These are phyloP conservation scores for Naganishia onofrii DNA, from an alignment of 768 basidiomycete species.

Conservation along the genomic window DNA sequence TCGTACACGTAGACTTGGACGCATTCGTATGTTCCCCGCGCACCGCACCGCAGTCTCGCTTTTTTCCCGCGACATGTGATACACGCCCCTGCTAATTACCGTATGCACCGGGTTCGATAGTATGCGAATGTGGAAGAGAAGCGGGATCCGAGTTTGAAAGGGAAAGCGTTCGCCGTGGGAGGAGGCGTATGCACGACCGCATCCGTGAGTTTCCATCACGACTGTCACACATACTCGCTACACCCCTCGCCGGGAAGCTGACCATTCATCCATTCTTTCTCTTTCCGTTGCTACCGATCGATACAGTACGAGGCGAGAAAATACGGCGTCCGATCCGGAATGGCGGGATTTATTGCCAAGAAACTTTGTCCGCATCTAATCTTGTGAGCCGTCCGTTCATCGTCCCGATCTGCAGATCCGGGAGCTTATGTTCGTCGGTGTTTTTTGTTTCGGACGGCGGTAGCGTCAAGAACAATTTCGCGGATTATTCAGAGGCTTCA, in stretches of 20 bases:
- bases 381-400: slow-evolving; percentile 53
- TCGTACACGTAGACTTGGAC: slow-evolving; percentile 96
- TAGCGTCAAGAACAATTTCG: slow-evolving; percentile 43
- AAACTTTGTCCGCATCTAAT: slow-evolving; percentile 89
- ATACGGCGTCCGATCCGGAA: slow-evolving; percentile 86
- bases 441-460: neutral
- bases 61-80: no score
- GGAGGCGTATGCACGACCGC: slow-evolving; percentile 81
- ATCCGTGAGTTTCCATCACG: slow-evolving; percentile 39
- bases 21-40: no score
- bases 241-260: neutral
- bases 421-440: neutral
- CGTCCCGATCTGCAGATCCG: no score
- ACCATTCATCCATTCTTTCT: neutral
- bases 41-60: no score
- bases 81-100: no score
- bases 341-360: slow-evolving; percentile 94
- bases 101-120: slow-evolving; percentile 58
- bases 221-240: no score
- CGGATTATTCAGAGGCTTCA: slow-evolving; percentile 46
- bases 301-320: slow-evolving; percentile 82
- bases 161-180: slow-evolving; percentile 64
- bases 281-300: neutral
- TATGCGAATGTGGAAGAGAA: slow-evolving; percentile 54
- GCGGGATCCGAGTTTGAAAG: slow-evolving; percentile 46